Evolutionary conservation across 371 early-diverging fungal genomes (phyloP).

Genomic region (Mucor racemosus): DNA sequence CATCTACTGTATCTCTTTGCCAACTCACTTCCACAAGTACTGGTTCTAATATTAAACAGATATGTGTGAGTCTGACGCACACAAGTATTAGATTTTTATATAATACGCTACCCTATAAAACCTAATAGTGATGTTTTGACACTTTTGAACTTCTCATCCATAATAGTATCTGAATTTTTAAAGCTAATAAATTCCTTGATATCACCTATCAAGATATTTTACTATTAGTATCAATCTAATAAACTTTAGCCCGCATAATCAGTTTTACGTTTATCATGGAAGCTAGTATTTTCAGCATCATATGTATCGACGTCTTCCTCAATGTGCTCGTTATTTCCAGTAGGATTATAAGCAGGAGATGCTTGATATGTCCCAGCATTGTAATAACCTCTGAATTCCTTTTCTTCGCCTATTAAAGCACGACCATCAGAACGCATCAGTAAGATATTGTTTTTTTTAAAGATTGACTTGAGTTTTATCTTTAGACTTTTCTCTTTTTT

Average conservation of each 20-base stretch:
- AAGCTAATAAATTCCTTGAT: conserved; percentile 10
- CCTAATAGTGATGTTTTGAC: not conserved
- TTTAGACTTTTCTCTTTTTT: not conserved
- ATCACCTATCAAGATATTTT: not conserved
- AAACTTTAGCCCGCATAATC: no score
- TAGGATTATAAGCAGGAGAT: not conserved
- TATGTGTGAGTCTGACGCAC: no score
- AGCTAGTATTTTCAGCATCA: not conserved
- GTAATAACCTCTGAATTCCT: not conserved
- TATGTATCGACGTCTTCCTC: not conserved
- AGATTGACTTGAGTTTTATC: not conserved
- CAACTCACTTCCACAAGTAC: conserved; percentile 17
- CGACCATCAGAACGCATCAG: no score
- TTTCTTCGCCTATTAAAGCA: no score
- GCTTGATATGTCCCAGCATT: not conserved
- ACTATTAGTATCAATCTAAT: not conserved
- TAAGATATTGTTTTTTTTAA: not conserved
- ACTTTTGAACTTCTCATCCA: not conserved
- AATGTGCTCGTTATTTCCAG: not conserved
- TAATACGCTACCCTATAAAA: conserved; percentile 5
- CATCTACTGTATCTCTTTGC: not conserved
- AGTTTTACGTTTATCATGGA: conserved; percentile 13
- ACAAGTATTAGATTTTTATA: no score
- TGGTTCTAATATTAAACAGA: not conserved
- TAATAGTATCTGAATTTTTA: not conserved